phyloP scores from a whole-genome alignment of 1,284 basidiomycete genomes.

The Leccinum griseonigrum region DNA sequence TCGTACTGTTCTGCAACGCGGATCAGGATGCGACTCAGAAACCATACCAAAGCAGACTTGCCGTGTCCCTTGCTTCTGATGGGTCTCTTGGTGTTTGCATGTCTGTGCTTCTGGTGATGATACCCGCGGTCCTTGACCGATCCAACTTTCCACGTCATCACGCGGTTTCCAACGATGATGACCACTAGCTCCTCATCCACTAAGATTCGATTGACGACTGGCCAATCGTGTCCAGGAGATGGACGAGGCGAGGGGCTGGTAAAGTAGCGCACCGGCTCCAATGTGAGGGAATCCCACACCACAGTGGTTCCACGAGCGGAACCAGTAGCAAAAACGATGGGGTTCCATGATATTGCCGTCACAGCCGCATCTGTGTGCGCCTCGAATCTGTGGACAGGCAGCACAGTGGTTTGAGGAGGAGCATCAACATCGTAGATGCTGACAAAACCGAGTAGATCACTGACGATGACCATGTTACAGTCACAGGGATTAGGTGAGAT shows the following conservation, averaged over 20 bases:
- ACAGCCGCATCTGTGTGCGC: conserved; percentile 59
- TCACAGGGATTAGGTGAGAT: conserved; percentile 39
- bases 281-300: conserved; percentile 68
- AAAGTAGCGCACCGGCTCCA: conserved; percentile 55
- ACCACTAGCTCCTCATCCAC: conserved; percentile 63
- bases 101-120: conserved; percentile 18
- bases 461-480: conserved; percentile 51
- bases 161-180: conserved; percentile 58
- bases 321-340: conserved; percentile 58
- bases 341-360: conserved; percentile 62
- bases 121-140: conserved; percentile 30
- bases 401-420: conserved; percentile 18
- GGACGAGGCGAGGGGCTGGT: conserved; percentile 43
- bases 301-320: conserved; percentile 60
- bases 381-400: conserved; percentile 49
- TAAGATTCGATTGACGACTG: conserved; percentile 60
- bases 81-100: conserved; percentile 17
- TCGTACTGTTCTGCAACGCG: conserved; percentile 55
- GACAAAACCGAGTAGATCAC: conserved; percentile 59
- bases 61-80: conserved; percentile 29
- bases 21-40: conserved; percentile 1
- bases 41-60: conserved; percentile 14
- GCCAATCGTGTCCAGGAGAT: conserved; percentile 38
- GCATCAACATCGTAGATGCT: conserved; percentile 47
- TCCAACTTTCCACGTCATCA: conserved; percentile 71